These are phyloP conservation scores for Penicillium paxilli DNA, from an alignment of 495 filamentous ascomycete species.

Conservation along the genomic window DNA sequence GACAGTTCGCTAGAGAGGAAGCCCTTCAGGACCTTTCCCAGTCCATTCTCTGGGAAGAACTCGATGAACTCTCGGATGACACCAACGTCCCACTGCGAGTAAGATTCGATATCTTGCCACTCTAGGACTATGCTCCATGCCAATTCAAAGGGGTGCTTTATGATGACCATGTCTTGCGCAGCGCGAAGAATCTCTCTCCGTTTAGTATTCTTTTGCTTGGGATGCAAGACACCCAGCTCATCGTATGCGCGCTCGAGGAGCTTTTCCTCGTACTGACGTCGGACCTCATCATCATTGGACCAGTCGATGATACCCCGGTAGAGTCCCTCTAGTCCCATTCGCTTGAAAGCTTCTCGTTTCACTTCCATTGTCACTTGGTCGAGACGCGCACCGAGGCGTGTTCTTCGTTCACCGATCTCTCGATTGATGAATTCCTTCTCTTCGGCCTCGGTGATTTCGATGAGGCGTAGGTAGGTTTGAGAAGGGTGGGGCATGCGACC, in stretches of 20 bases:
- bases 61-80: conserved; percentile 75
- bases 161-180: conserved; percentile 89
- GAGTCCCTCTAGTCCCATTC: conserved; percentile 68
- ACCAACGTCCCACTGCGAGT: conserved; percentile 69
- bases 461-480: conserved; percentile 77
- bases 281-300: conserved; percentile 80
- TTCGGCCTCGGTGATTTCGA: conserved; percentile 80
- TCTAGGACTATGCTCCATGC: conserved; percentile 91
- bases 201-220: conserved; percentile 65
- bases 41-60: conserved; percentile 82
- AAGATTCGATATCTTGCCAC: conserved; percentile 77
- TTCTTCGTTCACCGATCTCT: conserved; percentile 84
- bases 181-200: conserved; percentile 67
- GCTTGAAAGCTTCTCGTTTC: conserved; percentile 74
- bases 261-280: conserved; percentile 87
- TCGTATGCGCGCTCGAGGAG: conserved; percentile 80
- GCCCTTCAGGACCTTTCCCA: conserved; percentile 75
- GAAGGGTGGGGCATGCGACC: conserved; percentile 80
- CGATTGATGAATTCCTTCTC: conserved; percentile 91
- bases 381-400: conserved; percentile 80
- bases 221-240: conserved; percentile 63
- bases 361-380: conserved; percentile 83
- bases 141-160: conserved; percentile 86
- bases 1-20: conserved; percentile 84
- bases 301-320: conserved; percentile 87